phyloP scores from a whole-genome alignment of 2,329 filamentous ascomycete genomes.

The Ilyonectria destructans region DNA sequence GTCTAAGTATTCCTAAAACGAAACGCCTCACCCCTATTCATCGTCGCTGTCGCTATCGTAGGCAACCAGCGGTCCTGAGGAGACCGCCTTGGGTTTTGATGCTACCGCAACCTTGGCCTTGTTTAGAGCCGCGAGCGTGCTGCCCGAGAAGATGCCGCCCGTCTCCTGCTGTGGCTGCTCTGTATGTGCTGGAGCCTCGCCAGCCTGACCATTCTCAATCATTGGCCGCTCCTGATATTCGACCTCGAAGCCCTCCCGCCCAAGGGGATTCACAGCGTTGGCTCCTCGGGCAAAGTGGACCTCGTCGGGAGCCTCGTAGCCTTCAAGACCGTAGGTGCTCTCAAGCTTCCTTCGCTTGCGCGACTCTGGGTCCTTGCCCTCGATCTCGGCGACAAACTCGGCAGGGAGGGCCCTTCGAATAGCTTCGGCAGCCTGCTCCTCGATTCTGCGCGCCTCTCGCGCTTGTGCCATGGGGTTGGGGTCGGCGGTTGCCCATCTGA shows the following conservation, averaged over 20 bases:
- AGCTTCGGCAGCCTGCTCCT: slow-evolving; percentile 97
- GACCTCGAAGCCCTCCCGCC: slow-evolving; percentile 73
- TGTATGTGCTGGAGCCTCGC: slow-evolving; percentile 52
- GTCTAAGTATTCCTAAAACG: slow-evolving; percentile 45
- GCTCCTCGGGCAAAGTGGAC: slow-evolving; percentile 91
- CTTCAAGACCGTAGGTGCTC: slow-evolving; percentile 88
- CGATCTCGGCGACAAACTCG: slow-evolving; percentile 93
- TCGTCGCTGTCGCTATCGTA: slow-evolving; percentile 94
- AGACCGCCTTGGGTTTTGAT: slow-evolving; percentile 68
- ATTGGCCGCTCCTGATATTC: slow-evolving; percentile 75
- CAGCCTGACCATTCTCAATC: slow-evolving; percentile 70
- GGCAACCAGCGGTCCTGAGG: slow-evolving; percentile 83
- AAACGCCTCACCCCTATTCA: slow-evolving; percentile 56
- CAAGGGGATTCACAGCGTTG: slow-evolving; percentile 74
- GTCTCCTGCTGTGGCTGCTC: slow-evolving; percentile 57
- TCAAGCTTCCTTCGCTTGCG: slow-evolving; percentile 92
- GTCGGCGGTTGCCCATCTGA: slow-evolving; percentile 96
- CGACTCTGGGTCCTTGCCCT: slow-evolving; percentile 90
- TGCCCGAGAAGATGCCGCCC: slow-evolving; percentile 84
- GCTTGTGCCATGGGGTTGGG: slow-evolving; percentile 97
- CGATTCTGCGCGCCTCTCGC: slow-evolving; percentile 88
- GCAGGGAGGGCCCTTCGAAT: slow-evolving; percentile 90
- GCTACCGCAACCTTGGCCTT: slow-evolving; percentile 69
- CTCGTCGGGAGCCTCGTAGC: slow-evolving; percentile 94
- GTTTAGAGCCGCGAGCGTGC: slow-evolving; percentile 85